Base-by-base conservation (phyloP, 2,329 filamentous ascomycete species). In the Colletotrichum ledebouriae region DNA sequence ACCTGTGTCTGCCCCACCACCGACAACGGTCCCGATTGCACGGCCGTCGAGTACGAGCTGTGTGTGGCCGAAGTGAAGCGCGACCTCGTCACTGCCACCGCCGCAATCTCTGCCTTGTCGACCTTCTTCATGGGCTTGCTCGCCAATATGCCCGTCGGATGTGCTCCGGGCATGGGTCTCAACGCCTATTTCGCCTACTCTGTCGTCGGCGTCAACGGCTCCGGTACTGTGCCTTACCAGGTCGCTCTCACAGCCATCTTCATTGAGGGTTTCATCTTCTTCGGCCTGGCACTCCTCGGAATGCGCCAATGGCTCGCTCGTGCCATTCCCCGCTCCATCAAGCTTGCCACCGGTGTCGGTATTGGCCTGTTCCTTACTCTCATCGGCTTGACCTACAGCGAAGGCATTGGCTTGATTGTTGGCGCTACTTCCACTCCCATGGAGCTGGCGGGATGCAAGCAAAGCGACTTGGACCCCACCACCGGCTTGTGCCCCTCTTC, bases 101-200 rank as follows among this genome's bases (percentile, higher is more conserved):
- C 94, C 50, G 93, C 93, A 62, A 94, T 96, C 72, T 86, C 92
- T 13, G 91, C 92, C 29, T 80, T 97, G 53, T 88, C 91, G 3
- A 91, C 89, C n/a, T 94, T 97, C 78, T 90, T 85, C 78, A 94
- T 97, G 91, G 94, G 94, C 20, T 78, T 95, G 1, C 89, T 94
- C 71, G 90, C 94, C 70, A 97, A 97, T 73, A 83, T 95, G 84
- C 80, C 79, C 17, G 75, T 79, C 53, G 79, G 77, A 59, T 74
- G 81, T 25, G 80, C 81, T 56, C 81, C 81, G 56, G 81, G 81
- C 71, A 83, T 83, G 81, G 81, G 94, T 29, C 79, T 97, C 63
- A 97, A 97, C 75, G 93, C 93, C 17, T 97, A 97, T 78, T 97
- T 97, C 76, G 87, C 93, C 29, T 97, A 92, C 76, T 92, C 89